Evolutionary conservation across 2,329 filamentous ascomycete species (phyloP).

Genomic region (Purpureocillium lavendulum): DNA sequence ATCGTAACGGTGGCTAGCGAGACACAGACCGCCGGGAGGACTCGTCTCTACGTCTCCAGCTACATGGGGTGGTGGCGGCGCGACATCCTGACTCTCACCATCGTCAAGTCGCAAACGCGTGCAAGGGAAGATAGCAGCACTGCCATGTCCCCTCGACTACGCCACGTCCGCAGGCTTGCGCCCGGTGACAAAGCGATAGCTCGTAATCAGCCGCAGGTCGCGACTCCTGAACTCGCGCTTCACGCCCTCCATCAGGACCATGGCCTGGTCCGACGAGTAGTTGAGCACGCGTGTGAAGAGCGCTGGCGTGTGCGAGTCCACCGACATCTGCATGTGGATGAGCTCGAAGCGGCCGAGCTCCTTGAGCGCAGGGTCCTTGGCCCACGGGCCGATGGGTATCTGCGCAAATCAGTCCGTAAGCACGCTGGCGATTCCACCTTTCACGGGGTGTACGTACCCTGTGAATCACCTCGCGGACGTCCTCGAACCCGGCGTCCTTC

Average conservation of each 20-base stretch:
- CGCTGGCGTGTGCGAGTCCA: conserved; percentile 30
- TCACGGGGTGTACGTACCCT: conserved; percentile 14
- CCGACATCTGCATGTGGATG: conserved; percentile 33
- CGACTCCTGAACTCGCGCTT: conserved; percentile 26
- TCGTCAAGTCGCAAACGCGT: too few relatives aligned
- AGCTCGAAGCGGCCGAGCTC: conserved; percentile 27
- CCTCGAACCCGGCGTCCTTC: conserved; percentile 27
- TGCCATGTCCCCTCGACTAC: background rate
- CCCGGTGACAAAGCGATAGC: conserved; percentile 24
- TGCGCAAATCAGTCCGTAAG: conserved; percentile 6
- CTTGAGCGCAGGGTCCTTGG: conserved; percentile 25
- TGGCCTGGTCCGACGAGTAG: conserved; percentile 30
- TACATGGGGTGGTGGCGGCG: too few relatives aligned
- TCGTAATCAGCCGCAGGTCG: conserved; percentile 23
- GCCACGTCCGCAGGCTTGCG: conserved; percentile 11
- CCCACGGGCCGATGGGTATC: conserved; percentile 30
- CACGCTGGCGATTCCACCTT: background rate
- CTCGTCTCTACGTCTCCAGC: too few relatives aligned
- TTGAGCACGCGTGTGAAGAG: conserved; percentile 28
- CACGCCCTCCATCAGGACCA: conserved; percentile 32
- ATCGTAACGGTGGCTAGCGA: background rate
- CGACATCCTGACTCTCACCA: too few relatives aligned
- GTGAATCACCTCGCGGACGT: conserved; percentile 21
- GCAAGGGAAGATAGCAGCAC: background rate
- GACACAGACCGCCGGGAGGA: background rate